phyloP scores from a whole-genome alignment of 2,329 filamentous ascomycete species.

The Aspergillus sp. region DNA sequence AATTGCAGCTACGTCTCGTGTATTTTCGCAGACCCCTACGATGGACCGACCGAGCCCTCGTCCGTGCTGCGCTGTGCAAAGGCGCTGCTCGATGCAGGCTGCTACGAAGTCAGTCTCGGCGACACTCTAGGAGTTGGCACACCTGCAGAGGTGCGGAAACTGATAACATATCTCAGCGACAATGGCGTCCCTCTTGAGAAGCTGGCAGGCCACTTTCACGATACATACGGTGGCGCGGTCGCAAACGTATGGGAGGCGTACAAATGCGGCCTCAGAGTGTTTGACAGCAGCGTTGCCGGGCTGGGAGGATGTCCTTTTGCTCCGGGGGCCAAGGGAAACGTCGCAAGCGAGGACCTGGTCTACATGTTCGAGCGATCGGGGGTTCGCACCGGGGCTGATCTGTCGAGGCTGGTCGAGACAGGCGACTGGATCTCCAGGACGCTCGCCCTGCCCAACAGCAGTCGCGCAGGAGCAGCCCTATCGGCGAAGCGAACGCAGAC shows the following conservation, averaged over 20 bases:
- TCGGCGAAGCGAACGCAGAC: slow-evolving; percentile 10
- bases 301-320: slow-evolving; percentile 83
- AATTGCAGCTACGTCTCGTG: slow-evolving; percentile 37
- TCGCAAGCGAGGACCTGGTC: slow-evolving; percentile 80
- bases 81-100: slow-evolving; percentile 77
- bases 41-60: slow-evolving; percentile 53
- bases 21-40: slow-evolving; percentile 48
- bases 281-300: slow-evolving; percentile 77
- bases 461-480: slow-evolving; percentile 23
- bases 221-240: slow-evolving; percentile 84
- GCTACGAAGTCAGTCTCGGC: slow-evolving; percentile 84
- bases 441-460: slow-evolving; percentile 22
- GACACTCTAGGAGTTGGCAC: slow-evolving; percentile 93
- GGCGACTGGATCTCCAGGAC: slow-evolving; percentile 68
- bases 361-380: slow-evolving; percentile 65
- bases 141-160: slow-evolving; percentile 29
- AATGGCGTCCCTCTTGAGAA: slow-evolving; percentile 66
- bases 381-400: slow-evolving; percentile 70
- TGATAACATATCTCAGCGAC: slow-evolving; percentile 33
- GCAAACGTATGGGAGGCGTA: slow-evolving; percentile 77
- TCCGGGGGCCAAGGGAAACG: slow-evolving; percentile 82
- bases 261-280: slow-evolving; percentile 73
- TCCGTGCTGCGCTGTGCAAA: slow-evolving; percentile 52
- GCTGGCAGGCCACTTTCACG: slow-evolving; percentile 82
- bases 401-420: slow-evolving; percentile 62